A percentile compares a stretch with the other conserved stretches of the same genome.
Evolutionary conservation across 768 basidiomycete species (phyloP).

Genomic region (Dioszegia aurantiaca): DNA sequence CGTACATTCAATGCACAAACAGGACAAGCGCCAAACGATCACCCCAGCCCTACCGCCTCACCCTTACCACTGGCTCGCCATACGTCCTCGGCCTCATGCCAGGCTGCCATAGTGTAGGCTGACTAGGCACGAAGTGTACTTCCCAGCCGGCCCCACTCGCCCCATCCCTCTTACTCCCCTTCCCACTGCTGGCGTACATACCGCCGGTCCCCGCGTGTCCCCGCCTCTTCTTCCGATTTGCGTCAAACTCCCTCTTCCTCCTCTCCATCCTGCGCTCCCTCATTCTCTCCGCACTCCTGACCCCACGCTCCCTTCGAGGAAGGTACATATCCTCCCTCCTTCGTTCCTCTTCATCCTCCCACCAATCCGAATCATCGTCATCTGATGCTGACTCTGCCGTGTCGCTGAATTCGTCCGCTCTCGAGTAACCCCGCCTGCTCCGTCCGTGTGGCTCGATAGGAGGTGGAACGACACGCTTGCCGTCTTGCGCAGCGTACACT

Average conservation of each 20-base stretch:
- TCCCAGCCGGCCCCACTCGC: constrained; percentile 31
- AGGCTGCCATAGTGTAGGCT: constrained; percentile 41
- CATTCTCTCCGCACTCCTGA: constrained; percentile 25
- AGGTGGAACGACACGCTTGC: constrained; percentile 27
- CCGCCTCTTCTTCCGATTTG: constrained; percentile 11
- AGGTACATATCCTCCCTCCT: constrained; percentile 36
- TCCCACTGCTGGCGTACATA: background rate
- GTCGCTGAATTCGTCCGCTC: constrained; percentile 35
- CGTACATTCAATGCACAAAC: background rate
- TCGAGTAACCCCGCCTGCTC: constrained; percentile 17
- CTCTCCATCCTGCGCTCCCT: constrained; percentile 29
- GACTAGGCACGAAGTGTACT: constrained; percentile 37
- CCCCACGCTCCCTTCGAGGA: constrained; percentile 34
- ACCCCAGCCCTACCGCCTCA: constrained; percentile 16
- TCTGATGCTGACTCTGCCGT: constrained; percentile 23
- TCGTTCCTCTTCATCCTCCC: constrained; percentile 28
- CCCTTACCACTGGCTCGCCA: constrained; percentile 39
- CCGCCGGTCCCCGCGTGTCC: constrained; percentile 2
- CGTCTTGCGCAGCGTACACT: constrained; percentile 39
- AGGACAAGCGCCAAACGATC: background rate
- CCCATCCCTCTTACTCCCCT: constrained; percentile 13
- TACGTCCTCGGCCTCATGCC: constrained; percentile 43
- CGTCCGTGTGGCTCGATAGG: constrained; percentile 30
- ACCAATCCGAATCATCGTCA: constrained; percentile 23
- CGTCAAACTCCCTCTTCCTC: constrained; percentile 19